Evolutionary conservation across 164 flowering plant species (phyloP).

Genomic region (Magnolia changhungtana): DNA sequence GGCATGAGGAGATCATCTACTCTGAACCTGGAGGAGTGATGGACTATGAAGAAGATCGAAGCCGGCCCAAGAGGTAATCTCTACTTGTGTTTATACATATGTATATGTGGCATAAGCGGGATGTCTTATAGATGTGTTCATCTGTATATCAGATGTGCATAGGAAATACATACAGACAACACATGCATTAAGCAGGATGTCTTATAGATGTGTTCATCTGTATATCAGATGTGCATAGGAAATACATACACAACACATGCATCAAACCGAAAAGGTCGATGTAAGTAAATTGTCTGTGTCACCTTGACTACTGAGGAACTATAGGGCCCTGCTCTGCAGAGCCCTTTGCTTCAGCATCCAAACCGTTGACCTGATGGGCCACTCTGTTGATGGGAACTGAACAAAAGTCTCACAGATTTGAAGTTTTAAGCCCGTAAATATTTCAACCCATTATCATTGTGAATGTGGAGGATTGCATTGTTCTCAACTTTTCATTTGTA

Average conservation of each 20-base stretch:
- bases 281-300: too few species aligned
- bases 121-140: background rate
- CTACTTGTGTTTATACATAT: background rate
- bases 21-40: slow-evolving; percentile 90
- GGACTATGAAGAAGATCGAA: slow-evolving; percentile 86
- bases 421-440: too few species aligned
- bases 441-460: too few species aligned
- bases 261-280: too few species aligned
- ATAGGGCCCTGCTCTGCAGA: background rate
- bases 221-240: background rate
- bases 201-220: background rate
- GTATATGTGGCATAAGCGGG: background rate
- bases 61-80: slow-evolving; percentile 80
- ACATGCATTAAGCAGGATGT: background rate
- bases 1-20: slow-evolving; percentile 71
- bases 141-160: background rate
- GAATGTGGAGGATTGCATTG: too few species aligned
- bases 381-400: too few species aligned
- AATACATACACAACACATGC: too few species aligned
- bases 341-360: background rate
- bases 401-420: background rate
- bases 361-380: background rate
- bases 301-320: background rate
- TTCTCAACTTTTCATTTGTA: too few species aligned
- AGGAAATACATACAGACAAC: too few species aligned